A percentile compares a stretch with the other conserved stretches of the same genome.
Evolutionary conservation across 306 rosid species (phyloP).

Genomic region (Astragalus membranaceus): DNA sequence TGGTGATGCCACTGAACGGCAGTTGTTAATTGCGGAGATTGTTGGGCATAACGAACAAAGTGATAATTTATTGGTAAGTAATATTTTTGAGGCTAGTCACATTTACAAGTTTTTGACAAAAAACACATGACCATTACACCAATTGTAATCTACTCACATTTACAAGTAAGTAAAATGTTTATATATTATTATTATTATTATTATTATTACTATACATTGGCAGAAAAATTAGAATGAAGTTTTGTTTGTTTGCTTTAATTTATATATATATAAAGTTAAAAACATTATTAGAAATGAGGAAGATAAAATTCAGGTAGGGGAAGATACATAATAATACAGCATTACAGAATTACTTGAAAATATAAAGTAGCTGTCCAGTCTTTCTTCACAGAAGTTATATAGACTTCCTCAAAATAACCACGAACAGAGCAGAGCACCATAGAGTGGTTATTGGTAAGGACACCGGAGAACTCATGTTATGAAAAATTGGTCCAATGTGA

Average conservation of each 20-base stretch:
- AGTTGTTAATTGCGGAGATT: slow-evolving; percentile 60
- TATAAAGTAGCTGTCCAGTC: not conserved
- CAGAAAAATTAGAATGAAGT: not conserved
- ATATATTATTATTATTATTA: no score
- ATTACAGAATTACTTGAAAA: not conserved
- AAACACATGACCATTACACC: no score
- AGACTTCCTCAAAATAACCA: not conserved
- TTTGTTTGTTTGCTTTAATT: not conserved
- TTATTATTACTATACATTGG: not conserved
- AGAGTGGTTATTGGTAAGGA: not conserved
- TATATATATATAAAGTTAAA: no score
- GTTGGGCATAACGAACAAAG: slow-evolving; percentile 53
- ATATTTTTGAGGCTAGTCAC: not conserved
- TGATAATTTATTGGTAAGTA: slow-evolving; percentile 57
- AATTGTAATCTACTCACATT: not conserved
- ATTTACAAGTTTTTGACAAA: no score
- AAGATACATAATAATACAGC: not conserved
- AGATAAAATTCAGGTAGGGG: not conserved
- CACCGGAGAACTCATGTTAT: not conserved
- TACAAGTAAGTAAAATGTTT: not conserved
- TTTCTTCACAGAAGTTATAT: not conserved
- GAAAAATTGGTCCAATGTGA: no score
- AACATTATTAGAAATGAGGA: not conserved
- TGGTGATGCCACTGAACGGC: slow-evolving; percentile 57
- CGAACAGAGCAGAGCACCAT: not conserved